phyloP scores from a whole-genome alignment of 116 monocot species.

The Dioscorea cayenensis region DNA sequence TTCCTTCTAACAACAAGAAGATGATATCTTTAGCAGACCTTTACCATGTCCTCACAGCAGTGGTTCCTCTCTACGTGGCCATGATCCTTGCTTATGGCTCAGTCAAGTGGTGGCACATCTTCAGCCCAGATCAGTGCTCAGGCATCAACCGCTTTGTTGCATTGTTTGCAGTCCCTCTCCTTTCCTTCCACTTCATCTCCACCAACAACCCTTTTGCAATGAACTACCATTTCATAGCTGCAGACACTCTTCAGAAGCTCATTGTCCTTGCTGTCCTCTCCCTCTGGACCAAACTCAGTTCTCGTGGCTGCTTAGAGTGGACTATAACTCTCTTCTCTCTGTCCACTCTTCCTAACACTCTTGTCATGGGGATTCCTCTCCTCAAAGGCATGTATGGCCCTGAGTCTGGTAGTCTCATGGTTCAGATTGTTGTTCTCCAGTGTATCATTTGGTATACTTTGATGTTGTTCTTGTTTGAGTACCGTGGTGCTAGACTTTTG shows the following conservation, averaged over 20 bases:
- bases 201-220: slow-evolving; percentile 64
- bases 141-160: slow-evolving; percentile 82
- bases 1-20: background rate
- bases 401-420: slow-evolving; percentile 51
- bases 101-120: slow-evolving; percentile 67
- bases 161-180: slow-evolving; percentile 63
- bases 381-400: slow-evolving; percentile 59
- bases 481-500: slow-evolving; percentile 2
- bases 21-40: slow-evolving; percentile 7
- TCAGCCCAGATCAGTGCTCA: slow-evolving; percentile 62
- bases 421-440: slow-evolving; percentile 67
- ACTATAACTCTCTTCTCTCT: slow-evolving; percentile 66
- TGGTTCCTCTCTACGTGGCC: slow-evolving; percentile 48
- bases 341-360: slow-evolving; percentile 63
- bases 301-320: slow-evolving; percentile 43
- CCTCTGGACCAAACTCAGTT: slow-evolving; percentile 18
- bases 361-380: slow-evolving; percentile 71
- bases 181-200: slow-evolving; percentile 77
- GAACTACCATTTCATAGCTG: slow-evolving; percentile 65
- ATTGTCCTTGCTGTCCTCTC: slow-evolving; percentile 30
- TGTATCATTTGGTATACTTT: slow-evolving; percentile 75
- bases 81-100: slow-evolving; percentile 68
- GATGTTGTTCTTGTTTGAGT: slow-evolving; percentile 51
- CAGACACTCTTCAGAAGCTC: slow-evolving; percentile 68
- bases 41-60: slow-evolving; percentile 9